Percentiles rank a stretch among this genome's conserved stretches.
Evolutionary conservation across 768 basidiomycete species (phyloP).

Genomic region (Tephrocybe sp.): DNA sequence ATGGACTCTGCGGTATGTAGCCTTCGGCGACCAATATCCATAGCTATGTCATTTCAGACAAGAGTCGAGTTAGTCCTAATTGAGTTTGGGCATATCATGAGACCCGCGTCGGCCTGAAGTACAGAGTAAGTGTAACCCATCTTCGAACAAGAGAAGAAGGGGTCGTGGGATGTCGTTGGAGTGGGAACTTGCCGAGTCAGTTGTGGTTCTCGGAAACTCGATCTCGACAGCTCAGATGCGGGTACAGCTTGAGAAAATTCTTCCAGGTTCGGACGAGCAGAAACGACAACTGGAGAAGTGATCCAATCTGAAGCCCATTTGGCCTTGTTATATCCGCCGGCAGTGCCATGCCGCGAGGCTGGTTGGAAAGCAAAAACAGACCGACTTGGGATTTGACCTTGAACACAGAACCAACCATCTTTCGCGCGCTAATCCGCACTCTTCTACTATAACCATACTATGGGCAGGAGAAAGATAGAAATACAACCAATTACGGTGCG

Average conservation of each 20-base stretch:
- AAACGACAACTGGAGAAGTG: conserved; percentile 3
- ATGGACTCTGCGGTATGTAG: neutral
- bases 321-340: conserved; percentile 13
- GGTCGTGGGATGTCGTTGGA: neutral
- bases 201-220: conserved; percentile 5
- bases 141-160: neutral
- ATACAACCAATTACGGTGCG: conserved; percentile 78
- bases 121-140: neutral
- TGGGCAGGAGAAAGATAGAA: conserved; percentile 81
- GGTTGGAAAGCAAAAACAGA: conserved; percentile 11
- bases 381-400: conserved; percentile 3
- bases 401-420: conserved; percentile 12
- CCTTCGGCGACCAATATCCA: too few species aligned
- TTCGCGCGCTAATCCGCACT: conserved; percentile 5
- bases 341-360: conserved; percentile 11
- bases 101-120: too few species aligned
- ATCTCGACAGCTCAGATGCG: conserved; percentile 13
- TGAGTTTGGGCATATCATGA: too few species aligned
- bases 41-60: too few species aligned
- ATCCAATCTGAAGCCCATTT: conserved; percentile 15
- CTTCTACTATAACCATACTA: conserved; percentile 8
- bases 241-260: conserved; percentile 11
- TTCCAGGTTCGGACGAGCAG: conserved; percentile 6
- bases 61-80: too few species aligned
- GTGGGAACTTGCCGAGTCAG: neutral